phyloP scores from a whole-genome alignment of 78 protist genomes.

The Cavenderia fasciculata region DNA sequence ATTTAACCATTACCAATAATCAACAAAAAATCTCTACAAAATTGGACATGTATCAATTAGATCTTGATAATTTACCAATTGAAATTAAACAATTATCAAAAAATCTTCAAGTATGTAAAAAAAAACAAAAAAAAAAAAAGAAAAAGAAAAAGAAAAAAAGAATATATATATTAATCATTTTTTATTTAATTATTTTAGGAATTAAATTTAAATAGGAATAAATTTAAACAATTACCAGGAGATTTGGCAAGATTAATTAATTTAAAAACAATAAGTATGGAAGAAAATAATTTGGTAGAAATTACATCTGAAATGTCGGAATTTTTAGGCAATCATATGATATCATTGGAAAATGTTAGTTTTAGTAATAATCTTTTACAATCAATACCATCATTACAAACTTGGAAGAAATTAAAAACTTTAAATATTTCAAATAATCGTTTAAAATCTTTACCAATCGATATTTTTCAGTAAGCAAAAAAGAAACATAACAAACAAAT shows the following conservation, averaged over 20 bases:
- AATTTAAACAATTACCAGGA: conserved; percentile 52
- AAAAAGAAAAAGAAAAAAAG: background rate
- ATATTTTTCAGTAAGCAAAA: conserved; percentile 36
- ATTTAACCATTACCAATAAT: background rate
- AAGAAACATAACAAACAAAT: background rate
- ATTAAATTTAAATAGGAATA: conserved; percentile 41
- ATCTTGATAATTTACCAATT: conserved; percentile 51
- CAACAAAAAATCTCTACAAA: background rate
- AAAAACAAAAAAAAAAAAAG: background rate
- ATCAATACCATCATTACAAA: conserved; percentile 30
- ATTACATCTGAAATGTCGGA: conserved; percentile 39
- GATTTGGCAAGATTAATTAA: conserved; percentile 61
- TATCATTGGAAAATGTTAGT: conserved; percentile 41
- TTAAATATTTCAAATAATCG: conserved; percentile 61
- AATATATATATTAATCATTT: too few species aligned
- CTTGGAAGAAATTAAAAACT: conserved; percentile 48
- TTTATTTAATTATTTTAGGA: conserved; percentile 3
- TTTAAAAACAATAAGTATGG: conserved; percentile 22
- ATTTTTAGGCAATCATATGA: conserved; percentile 31
- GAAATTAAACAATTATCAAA: conserved; percentile 55
- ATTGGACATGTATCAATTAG: conserved; percentile 32
- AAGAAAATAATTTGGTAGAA: conserved; percentile 57
- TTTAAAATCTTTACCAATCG: conserved; percentile 27
- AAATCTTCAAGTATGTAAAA: conserved; percentile 12
- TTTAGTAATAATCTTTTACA: conserved; percentile 28